Conservation (phyloP, 345 rosid species). For the Acer yangbiense region DNA sequence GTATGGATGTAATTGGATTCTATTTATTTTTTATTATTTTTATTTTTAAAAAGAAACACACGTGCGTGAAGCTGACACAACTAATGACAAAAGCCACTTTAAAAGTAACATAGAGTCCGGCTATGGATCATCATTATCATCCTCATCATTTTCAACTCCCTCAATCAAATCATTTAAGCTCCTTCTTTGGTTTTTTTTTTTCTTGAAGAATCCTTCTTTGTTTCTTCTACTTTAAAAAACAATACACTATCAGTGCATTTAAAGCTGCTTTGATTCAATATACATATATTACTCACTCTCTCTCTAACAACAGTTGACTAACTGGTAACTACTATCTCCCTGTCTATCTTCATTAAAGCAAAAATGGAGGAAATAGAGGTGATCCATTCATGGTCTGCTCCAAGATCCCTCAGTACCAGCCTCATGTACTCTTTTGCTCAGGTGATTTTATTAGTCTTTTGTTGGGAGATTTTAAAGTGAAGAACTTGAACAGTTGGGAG, state of each 20-base stretch:
- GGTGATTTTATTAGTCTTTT: constrained; percentile 33
- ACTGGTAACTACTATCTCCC: not conserved
- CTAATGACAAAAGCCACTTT: too few species aligned
- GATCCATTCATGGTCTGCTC: constrained; percentile 90
- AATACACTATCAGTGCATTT: not conserved
- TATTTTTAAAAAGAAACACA: too few species aligned
- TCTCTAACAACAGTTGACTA: not conserved
- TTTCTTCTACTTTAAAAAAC: not conserved
- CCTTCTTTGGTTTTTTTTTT: not conserved
- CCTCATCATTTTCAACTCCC: not conserved
- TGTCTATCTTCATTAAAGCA: not conserved
- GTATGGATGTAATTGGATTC: too few species aligned
- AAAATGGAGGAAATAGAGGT: constrained; percentile 40
- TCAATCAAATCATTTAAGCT: not conserved
- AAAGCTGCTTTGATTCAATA: not conserved
- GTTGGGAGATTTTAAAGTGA: not conserved
- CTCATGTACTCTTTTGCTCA: constrained; percentile 90
- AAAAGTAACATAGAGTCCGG: too few species aligned
- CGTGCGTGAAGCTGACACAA: too few species aligned
- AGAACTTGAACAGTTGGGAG: too few species aligned
- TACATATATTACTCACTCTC: not conserved
- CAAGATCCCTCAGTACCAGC: constrained; percentile 86
- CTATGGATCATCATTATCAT: too few species aligned
- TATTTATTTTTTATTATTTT: too few species aligned
- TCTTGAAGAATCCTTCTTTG: not conserved